Evolutionary conservation across 208 protist species (phyloP).

Genomic region (Crithidia sp.): DNA sequence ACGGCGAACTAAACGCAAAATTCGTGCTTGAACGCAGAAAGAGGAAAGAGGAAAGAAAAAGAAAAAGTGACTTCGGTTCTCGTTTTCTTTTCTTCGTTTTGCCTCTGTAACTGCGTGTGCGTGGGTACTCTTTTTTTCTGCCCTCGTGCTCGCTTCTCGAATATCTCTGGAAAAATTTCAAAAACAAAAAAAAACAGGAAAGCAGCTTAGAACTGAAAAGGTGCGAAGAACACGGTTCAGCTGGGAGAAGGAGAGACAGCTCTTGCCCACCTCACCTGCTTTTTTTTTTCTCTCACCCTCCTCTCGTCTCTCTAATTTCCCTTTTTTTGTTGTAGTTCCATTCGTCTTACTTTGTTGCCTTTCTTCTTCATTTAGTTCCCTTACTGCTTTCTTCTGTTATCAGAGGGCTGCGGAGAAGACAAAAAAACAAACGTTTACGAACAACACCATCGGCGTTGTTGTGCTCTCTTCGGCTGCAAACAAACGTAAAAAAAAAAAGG

Average conservation of each 20-base stretch:
- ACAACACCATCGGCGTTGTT: no score
- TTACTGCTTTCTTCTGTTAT: no score
- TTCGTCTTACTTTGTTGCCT: background rate
- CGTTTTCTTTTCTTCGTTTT: slow-evolving; percentile 4
- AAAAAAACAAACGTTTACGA: no score
- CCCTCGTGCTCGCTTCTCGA: background rate
- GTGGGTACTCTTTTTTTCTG: background rate
- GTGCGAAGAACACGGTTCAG: no score
- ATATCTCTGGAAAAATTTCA: background rate
- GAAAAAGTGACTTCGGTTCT: no score
- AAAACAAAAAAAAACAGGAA: background rate
- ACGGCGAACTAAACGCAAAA: no score
- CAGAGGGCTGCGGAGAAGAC: no score
- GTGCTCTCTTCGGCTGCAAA: no score
- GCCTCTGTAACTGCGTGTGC: slow-evolving; percentile 2
- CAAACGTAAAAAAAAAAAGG: no score
- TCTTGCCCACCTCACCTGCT: background rate
- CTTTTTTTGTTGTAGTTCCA: background rate
- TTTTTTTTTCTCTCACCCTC: background rate
- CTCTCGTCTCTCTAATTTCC: background rate
- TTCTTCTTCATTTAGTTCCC: background rate
- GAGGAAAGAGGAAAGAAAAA: no score
- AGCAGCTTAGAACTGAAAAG: no score
- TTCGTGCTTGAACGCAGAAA: no score
- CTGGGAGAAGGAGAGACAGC: background rate